Conservation (phyloP, 305 asterid genomes). For the Fraxinus sp. region DNA sequence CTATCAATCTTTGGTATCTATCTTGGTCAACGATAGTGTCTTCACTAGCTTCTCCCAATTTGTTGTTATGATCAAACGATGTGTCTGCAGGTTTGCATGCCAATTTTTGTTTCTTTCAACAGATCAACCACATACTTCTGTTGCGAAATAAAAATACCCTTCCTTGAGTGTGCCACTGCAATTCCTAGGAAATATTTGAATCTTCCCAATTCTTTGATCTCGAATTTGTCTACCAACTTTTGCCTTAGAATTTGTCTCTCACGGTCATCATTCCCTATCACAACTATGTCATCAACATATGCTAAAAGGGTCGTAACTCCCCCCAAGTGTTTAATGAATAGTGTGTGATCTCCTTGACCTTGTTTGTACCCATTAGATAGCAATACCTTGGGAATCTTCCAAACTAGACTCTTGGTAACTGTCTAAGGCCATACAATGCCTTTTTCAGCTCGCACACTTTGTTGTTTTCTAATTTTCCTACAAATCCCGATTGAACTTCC, state of each 20-base stretch:
- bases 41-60: neutral
- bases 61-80: neutral
- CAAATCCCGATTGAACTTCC: neutral
- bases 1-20: neutral
- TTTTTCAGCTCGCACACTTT: neutral
- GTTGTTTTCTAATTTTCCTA: neutral
- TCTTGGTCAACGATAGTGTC: neutral
- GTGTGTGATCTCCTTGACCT: neutral
- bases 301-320: neutral
- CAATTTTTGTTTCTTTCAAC: neutral
- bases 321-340: neutral
- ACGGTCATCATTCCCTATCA: neutral
- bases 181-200: neutral
- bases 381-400: neutral
- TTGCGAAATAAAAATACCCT: neutral
- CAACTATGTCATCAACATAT: neutral
- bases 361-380: neutral
- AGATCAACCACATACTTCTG: neutral
- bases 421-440: neutral
- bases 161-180: neutral
- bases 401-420: neutral
- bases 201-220: neutral
- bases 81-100: neutral
- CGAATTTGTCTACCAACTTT: neutral
- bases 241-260: neutral